Percentiles rank a stretch among this genome's conserved stretches.
phyloP scores from a whole-genome alignment of 148 eudicot genomes.

The Camellia granthamiana region DNA sequence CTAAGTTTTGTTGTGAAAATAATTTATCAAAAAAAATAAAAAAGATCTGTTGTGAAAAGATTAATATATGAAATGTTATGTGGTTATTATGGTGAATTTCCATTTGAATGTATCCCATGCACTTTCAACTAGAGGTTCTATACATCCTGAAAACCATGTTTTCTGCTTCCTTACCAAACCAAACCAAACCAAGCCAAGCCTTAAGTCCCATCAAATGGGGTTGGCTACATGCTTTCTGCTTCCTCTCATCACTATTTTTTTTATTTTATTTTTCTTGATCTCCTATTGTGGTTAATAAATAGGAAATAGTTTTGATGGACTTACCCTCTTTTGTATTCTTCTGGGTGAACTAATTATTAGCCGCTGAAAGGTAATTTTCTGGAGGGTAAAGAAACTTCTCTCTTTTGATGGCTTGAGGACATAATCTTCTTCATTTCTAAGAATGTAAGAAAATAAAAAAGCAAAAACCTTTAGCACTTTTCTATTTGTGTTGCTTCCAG shows the following conservation, averaged over 20 bases:
- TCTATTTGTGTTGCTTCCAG: background rate
- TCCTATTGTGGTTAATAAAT: background rate
- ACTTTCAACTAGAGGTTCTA: conserved; percentile 1
- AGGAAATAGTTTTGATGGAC: background rate
- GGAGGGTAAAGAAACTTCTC: background rate
- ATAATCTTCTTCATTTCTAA: background rate
- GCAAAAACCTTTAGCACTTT: background rate
- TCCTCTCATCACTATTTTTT: background rate
- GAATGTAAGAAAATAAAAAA: background rate
- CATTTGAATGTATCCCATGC: background rate
- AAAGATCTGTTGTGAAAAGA: background rate
- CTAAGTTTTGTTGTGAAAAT: background rate
- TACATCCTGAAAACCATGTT: background rate
- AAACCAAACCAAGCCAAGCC: too few relatives aligned
- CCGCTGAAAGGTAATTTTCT: background rate
- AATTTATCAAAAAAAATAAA: background rate
- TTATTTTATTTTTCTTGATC: background rate
- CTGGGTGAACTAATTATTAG: background rate
- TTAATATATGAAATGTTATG: background rate
- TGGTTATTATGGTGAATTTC: background rate
- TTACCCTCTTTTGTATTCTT: background rate
- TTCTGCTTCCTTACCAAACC: background rate
- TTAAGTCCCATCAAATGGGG: too few relatives aligned
- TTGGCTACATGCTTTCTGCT: background rate
- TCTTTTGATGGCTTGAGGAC: conserved; percentile 11